Evolutionary conservation across 495 filamentous ascomycete species (phyloP).

Genomic region (Aspergillus leporis): DNA sequence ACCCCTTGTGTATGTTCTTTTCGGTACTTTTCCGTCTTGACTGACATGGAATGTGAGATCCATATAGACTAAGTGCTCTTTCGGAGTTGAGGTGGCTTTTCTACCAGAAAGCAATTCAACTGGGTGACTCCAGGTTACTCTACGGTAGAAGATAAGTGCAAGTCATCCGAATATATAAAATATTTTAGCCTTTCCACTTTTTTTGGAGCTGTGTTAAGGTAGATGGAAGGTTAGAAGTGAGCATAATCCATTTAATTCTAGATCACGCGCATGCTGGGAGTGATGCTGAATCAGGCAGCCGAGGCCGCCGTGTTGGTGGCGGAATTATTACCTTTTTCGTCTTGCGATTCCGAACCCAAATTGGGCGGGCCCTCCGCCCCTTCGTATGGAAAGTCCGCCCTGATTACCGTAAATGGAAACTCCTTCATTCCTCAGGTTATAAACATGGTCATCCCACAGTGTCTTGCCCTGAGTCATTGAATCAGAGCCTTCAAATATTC

Average conservation of each 20-base stretch:
- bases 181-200: not conserved
- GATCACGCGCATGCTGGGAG: too few relatives aligned
- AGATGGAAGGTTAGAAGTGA: too few relatives aligned
- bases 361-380: not conserved
- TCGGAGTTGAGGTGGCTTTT: too few relatives aligned
- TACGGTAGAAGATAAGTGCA: too few relatives aligned
- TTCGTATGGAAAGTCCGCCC: not conserved
- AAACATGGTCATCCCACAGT: not conserved
- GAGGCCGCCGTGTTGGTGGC: too few relatives aligned
- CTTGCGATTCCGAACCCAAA: too few relatives aligned
- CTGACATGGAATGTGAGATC: constrained; percentile 25
- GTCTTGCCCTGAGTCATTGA: not conserved
- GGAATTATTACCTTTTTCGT: not conserved
- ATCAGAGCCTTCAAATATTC: not conserved
- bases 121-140: too few relatives aligned
- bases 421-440: not conserved
- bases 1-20: constrained; percentile 15
- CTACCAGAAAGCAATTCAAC: too few relatives aligned
- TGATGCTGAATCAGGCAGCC: too few relatives aligned
- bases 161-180: too few relatives aligned
- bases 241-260: too few relatives aligned
- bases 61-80: constrained; percentile 8
- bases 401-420: constrained; percentile 1
- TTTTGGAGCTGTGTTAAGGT: not conserved
- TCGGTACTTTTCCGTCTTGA: constrained; percentile 18